Conservation (phyloP, 768 basidiomycete species). For the Boletellus sp. region DNA sequence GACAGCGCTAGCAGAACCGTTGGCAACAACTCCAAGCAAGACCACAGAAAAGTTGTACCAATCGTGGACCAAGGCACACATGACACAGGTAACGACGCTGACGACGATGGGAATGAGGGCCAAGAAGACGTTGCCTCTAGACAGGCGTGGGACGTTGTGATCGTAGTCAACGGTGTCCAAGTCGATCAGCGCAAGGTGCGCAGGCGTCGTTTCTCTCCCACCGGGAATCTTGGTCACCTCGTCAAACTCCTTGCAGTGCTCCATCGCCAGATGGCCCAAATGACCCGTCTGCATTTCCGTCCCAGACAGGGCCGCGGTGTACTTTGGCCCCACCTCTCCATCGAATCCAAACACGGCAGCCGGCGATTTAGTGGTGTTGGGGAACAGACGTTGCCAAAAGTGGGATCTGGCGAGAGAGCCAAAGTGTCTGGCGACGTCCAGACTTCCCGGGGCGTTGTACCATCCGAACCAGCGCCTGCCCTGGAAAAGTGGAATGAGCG, state of each 20-base stretch:
- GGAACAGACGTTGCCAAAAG: conserved; percentile 26
- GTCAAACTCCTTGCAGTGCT: conserved; percentile 14
- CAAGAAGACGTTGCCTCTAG: background rate
- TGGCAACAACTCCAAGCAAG: conserved; percentile 29
- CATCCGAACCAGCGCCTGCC: conserved; percentile 32
- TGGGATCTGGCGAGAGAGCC: conserved; percentile 24
- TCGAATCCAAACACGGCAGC: conserved; percentile 24
- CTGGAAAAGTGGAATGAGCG: conserved; percentile 27
- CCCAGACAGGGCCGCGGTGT: conserved; percentile 25
- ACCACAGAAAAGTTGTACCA: conserved; percentile 32
- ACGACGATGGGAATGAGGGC: conserved; percentile 24
- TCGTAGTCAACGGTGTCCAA: conserved; percentile 3
- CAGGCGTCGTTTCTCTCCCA: conserved; percentile 14
- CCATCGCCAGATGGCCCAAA: conserved; percentile 24
- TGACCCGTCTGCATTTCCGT: conserved; percentile 28
- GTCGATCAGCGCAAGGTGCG: conserved; percentile 18
- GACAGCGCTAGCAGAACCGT: conserved; percentile 24
- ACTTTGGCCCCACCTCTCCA: conserved; percentile 25
- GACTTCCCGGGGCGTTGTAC: conserved; percentile 35
- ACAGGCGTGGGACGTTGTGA: background rate
- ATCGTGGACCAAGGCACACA: conserved; percentile 24
- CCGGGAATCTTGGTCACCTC: conserved; percentile 1
- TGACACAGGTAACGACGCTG: conserved; percentile 21
- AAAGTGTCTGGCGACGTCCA: conserved; percentile 27
- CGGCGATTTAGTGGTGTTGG: conserved; percentile 19